Conservation (phyloP, 305 asterid species). For the Striga hermonthica region DNA sequence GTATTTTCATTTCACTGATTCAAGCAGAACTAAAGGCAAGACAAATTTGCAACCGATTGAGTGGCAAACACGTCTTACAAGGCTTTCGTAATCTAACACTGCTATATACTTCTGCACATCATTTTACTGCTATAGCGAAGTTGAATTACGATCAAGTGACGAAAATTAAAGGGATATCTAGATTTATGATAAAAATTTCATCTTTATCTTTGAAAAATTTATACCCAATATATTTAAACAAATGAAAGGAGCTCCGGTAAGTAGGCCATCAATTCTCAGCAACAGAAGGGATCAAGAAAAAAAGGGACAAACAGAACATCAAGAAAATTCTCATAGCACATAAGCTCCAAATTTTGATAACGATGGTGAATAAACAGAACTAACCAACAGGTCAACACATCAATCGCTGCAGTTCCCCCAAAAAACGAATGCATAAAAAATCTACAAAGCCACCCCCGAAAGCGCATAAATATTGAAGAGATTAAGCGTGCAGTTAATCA, state of each 20-base stretch:
- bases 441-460: not conserved
- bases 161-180: not conserved
- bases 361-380: not conserved
- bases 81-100: not conserved
- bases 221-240: not conserved
- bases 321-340: not conserved
- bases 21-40: not conserved
- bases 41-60: not conserved
- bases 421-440: slow-evolving; percentile 18
- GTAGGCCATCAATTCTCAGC: not conserved
- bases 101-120: not conserved
- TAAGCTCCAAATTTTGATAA: not conserved
- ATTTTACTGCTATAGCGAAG: not conserved
- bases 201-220: not conserved
- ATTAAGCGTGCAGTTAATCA: not conserved
- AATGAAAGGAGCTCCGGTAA: slow-evolving; percentile 13
- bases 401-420: slow-evolving; percentile 4
- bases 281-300: not conserved
- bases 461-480: slow-evolving; percentile 8
- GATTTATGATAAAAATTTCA: not conserved
- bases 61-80: not conserved
- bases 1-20: not conserved
- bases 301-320: not conserved
- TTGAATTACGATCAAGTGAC: not conserved
- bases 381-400: not conserved